phyloP scores from a whole-genome alignment of 108 stramenopile genomes.

The Chaetoceros muelleri region DNA sequence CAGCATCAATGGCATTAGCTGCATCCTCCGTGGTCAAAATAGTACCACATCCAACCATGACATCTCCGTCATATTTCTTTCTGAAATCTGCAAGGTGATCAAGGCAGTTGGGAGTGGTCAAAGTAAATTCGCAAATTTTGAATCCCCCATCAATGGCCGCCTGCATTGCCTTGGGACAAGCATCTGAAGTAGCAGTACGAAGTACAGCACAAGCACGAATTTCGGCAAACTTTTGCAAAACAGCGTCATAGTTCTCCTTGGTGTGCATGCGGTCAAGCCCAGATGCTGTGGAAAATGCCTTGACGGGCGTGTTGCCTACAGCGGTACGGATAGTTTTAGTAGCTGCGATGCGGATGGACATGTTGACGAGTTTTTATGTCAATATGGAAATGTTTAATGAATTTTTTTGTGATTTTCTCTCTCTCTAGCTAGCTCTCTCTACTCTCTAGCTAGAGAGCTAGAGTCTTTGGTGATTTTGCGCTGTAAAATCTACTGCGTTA shows the following conservation, averaged over 20 bases:
- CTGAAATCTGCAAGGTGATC: constrained; percentile 59
- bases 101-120: constrained; percentile 77
- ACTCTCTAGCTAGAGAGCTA: too few species aligned
- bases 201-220: constrained; percentile 78
- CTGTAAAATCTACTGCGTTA: too few species aligned
- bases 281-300: constrained; percentile 12
- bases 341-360: constrained; percentile 33
- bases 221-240: constrained; percentile 61
- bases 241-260: constrained; percentile 47
- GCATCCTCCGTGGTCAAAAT: constrained; percentile 63
- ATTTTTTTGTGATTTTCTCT: too few species aligned
- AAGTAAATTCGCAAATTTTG: constrained; percentile 77
- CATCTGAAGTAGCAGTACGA: constrained; percentile 71
- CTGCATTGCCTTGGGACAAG: constrained; percentile 81
- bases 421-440: too few species aligned
- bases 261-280: constrained; percentile 45
- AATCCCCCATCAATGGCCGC: constrained; percentile 85
- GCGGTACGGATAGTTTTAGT: constrained; percentile 7
- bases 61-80: constrained; percentile 71
- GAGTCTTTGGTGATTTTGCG: too few species aligned
- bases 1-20: constrained; percentile 62
- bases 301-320: constrained; percentile 5
- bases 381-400: too few species aligned
- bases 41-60: constrained; percentile 84
- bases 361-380: constrained; percentile 10